Evolutionary conservation across 2,329 filamentous ascomycete species (phyloP).

Genomic region (Parasarocladium wereldwijsianum): DNA sequence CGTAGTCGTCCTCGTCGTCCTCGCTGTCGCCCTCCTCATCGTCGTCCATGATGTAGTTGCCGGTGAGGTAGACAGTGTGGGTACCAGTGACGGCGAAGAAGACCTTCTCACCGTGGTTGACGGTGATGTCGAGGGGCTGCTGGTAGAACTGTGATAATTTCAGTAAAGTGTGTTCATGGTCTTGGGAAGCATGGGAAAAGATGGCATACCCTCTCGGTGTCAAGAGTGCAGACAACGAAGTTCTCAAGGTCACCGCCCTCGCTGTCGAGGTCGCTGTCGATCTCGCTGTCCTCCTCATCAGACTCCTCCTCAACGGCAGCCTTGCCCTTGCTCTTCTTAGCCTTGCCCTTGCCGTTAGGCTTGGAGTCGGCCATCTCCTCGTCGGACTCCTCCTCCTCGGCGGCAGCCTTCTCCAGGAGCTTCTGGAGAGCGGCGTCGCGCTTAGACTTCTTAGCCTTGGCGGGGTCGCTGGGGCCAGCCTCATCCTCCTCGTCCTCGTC

Average conservation of each 20-base stretch:
- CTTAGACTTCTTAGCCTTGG: constrained; percentile 77
- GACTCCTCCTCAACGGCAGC: constrained; percentile 52
- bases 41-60: constrained; percentile 80
- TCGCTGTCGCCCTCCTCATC: constrained; percentile 47
- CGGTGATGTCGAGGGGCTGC: constrained; percentile 84
- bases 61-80: constrained; percentile 82
- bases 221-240: constrained; percentile 89
- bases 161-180: neutral
- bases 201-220: constrained; percentile 67
- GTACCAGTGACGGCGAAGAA: constrained; percentile 88
- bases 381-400: constrained; percentile 41
- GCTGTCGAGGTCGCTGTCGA: constrained; percentile 46
- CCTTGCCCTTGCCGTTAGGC: constrained; percentile 40
- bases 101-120: constrained; percentile 76
- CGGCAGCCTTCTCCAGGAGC: constrained; percentile 54
- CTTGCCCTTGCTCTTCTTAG: constrained; percentile 55
- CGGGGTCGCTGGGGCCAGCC: constrained; percentile 80
- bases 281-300: constrained; percentile 30
- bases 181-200: neutral
- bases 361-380: constrained; percentile 50
- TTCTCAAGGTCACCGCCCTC: constrained; percentile 63
- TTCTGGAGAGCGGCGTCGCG: constrained; percentile 64
- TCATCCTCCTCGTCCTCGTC: constrained; percentile 56
- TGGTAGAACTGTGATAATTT: constrained; percentile 60
- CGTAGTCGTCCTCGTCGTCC: constrained; percentile 61